A percentile compares a stretch with the other conserved stretches of the same genome.
Evolutionary conservation across 2,329 filamentous ascomycete genomes (phyloP).

Genomic region (Claviceps sp.): DNA sequence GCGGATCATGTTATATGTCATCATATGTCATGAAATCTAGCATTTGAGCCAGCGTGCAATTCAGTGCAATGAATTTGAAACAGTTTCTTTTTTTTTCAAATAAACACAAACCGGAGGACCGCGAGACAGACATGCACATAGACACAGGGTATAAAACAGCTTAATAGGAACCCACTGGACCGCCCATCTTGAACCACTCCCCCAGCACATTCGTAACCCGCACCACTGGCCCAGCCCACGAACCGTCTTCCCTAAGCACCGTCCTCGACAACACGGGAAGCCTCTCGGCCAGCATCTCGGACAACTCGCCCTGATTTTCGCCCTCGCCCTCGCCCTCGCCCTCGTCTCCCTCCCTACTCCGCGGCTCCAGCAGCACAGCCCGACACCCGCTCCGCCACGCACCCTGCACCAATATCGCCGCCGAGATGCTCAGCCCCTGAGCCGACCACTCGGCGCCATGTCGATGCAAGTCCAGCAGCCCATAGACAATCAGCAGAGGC

Average conservation of each 20-base stretch:
- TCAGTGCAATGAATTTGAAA: too few relatives aligned
- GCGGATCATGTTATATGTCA: neutral
- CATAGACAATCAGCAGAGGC: constrained; percentile 48
- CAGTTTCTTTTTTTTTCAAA: too few relatives aligned
- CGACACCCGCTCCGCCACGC: constrained; percentile 32
- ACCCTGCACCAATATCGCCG: constrained; percentile 50
- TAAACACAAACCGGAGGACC: too few relatives aligned
- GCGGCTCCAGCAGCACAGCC: constrained; percentile 35
- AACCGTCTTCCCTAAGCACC: constrained; percentile 28
- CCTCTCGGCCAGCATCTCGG: constrained; percentile 31
- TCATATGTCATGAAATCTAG: neutral
- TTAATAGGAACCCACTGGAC: neutral
- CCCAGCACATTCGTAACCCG: constrained; percentile 39
- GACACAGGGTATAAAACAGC: too few relatives aligned
- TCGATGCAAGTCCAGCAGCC: constrained; percentile 51
- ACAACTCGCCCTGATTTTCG: neutral
- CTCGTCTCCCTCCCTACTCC: constrained; percentile 12
- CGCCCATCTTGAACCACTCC: constrained; percentile 44
- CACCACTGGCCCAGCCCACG: constrained; percentile 43
- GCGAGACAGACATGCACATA: neutral
- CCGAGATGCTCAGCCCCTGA: constrained; percentile 52
- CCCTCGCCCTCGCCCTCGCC: constrained; percentile 15
- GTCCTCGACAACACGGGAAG: constrained; percentile 51
- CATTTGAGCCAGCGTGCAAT: neutral
- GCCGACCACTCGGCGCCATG: constrained; percentile 57